Evolutionary conservation across 202 grass and related monocot species (phyloP), one percentile per base, ranked within the genome.

Genomic region (Panicum virgatum): DNA sequence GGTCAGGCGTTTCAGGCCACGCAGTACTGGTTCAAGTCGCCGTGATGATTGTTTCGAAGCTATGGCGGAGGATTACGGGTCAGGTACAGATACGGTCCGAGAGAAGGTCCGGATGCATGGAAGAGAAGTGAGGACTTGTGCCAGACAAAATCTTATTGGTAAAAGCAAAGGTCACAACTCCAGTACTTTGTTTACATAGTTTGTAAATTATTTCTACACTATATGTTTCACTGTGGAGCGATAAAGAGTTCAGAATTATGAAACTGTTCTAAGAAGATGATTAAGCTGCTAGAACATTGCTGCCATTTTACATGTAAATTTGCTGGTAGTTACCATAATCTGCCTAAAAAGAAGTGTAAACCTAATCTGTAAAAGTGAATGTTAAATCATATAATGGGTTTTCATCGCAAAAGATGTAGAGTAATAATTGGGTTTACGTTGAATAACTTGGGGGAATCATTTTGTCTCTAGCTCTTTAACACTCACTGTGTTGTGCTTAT

Each of bases 11-110:
- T 88, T 84, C 65, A 86, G 44, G 40, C 83, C 85, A 12, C 56
- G 39, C 25, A 74, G 34, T 72, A 43, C 40, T 0, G 13, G 40
- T 73, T 4, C 43, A 18, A 75, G 64, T 32, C 50, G 2, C 20
- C 52, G 7, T 34, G 79, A 27, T 23, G 26, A 27, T 53, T 59
- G 30, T 16, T 12, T 66, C 9, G 75, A 72, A 66, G 61, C 66
- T 66, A 66, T 18, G 4, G 72, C 61, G n/a, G 81, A 92, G 72
- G 86, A 91, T 27, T 79, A 73, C 30, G 88, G 85, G 14, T 88
- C 91, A 1, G 82, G 82, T 10, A 76, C 87, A 11, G 77, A 89
- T 37, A 73, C 58, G 0, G 65, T 44, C 50, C 65, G 20, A 82
- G 18, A 70, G 83, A 82, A 45, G 65, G 72, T 72, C 29, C 40